A percentile compares a stretch with the other conserved stretches of the same genome.
Evolutionary conservation across 352 stramenopile species (phyloP).

Genomic region (Phytophthora chlamydospora): DNA sequence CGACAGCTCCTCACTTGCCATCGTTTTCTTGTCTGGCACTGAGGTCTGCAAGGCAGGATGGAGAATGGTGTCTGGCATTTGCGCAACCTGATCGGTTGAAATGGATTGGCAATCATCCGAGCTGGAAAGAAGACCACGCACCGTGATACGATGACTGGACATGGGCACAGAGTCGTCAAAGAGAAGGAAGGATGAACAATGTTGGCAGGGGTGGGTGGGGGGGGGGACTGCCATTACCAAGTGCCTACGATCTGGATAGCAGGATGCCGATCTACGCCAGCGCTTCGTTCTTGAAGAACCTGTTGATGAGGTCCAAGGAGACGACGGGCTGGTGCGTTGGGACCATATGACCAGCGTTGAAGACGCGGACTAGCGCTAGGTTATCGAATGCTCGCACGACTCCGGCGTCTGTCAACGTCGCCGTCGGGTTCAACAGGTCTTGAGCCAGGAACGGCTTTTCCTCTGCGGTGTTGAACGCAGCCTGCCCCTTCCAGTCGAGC

Average conservation of each 20-base stretch:
- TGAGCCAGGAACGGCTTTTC: constrained; percentile 35
- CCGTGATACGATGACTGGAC: no score
- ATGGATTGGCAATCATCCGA: constrained; percentile 21
- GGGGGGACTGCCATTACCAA: no score
- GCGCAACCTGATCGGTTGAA: constrained; percentile 18
- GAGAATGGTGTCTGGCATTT: constrained; percentile 10
- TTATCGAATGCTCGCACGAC: constrained; percentile 47
- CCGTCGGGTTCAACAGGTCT: constrained; percentile 24
- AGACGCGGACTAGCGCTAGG: constrained; percentile 57
- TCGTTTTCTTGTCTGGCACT: constrained; percentile 2
- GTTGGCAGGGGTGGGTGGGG: no score
- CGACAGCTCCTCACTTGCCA: constrained; percentile 26
- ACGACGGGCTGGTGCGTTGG: constrained; percentile 51
- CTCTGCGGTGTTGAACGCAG: constrained; percentile 71
- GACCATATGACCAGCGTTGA: constrained; percentile 67
- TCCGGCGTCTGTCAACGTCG: constrained; percentile 10
- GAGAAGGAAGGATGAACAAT: no score
- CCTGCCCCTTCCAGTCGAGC: constrained; percentile 90
- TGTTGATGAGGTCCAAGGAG: constrained; percentile 56
- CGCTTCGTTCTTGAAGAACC: constrained; percentile 57
- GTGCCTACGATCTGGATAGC: no score
- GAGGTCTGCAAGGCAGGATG: constrained; percentile 1
- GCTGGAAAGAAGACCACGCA: not conserved
- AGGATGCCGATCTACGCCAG: constrained; percentile 7
- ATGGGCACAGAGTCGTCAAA: no score